Base-by-base conservation (phyloP, 192 early-diverging fungal genomes). In the Diversispora epigaea region DNA sequence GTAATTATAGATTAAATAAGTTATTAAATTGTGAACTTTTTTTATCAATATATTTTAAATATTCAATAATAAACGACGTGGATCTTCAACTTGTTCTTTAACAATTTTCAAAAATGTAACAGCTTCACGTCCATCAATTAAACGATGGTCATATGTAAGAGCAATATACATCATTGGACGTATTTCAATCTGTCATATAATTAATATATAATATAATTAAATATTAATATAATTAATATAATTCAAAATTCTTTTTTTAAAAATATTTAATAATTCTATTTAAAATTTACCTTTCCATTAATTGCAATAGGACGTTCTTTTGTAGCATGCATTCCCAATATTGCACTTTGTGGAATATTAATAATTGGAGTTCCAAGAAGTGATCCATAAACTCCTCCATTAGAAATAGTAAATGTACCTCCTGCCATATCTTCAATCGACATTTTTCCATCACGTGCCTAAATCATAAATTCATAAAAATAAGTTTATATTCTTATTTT, bases 371-470 rank as follows among this genome's bases (percentile, higher is more conserved):
- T 99, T 52, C 97, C 97, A 81, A 90, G 91, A 72, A 99, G 83
- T 39, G 97, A 99, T 49, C 97, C 97, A 83, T 96, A 99, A 50
- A 98, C 95, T 58, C 97, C 97, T 71, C 97, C 97, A 88, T 99
- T 99, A 46, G 95, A 97, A 69, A 99, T 96, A 75, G 97, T 99
- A 82, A 99, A 99, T 63, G 97, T 99, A 75, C 97, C 97, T 47
- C 97, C 97, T 60, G 93, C 87, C 89, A 99, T 89, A 81, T 99
- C 97, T 86, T 99, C 97, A 78, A 99, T 92, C 22, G 95, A 92
- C 85, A 99, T 95, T 78, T 91, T 91, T 80, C 95, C 95, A 79
- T 96, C 93, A 56, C 93, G 90, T 46, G 97, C 97, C 93, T 96
- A 84, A 52, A 70, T 17, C 40, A 47, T 40, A 0, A 10, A 45